Conservation (phyloP, 2,329 filamentous ascomycete genomes). For the Onygenales sp. region DNA sequence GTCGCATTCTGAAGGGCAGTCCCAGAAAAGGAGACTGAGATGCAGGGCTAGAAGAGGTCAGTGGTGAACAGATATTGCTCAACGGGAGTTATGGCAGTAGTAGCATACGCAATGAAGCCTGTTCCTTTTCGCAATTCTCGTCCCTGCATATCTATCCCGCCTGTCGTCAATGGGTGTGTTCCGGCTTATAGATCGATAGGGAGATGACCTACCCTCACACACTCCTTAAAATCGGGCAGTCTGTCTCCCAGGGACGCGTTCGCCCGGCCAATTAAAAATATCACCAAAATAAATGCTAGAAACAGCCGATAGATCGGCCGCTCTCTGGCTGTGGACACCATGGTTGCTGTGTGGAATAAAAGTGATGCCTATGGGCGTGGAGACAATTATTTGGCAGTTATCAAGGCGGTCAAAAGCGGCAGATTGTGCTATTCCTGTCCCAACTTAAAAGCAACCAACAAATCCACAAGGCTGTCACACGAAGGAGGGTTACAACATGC, state of each 20-base stretch:
- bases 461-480: too few species aligned
- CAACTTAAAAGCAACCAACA: background rate
- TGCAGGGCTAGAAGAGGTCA: slow-evolving; percentile 54
- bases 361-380: background rate
- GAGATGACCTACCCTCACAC: slow-evolving; percentile 58
- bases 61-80: slow-evolving; percentile 9
- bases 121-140: slow-evolving; percentile 66
- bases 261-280: slow-evolving; percentile 27
- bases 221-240: slow-evolving; percentile 78
- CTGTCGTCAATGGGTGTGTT: slow-evolving; percentile 12
- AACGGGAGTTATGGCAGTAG: slow-evolving; percentile 4
- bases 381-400: background rate
- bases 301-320: slow-evolving; percentile 11
- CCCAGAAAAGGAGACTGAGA: slow-evolving; percentile 83
- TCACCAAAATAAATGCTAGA: slow-evolving; percentile 24
- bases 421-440: background rate
- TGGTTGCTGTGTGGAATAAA: slow-evolving; percentile 3
- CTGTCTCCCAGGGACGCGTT: slow-evolving; percentile 73
- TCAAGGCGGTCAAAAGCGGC: slow-evolving; percentile 3
- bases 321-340: slow-evolving; percentile 6
- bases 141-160: slow-evolving; percentile 59
- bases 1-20: slow-evolving; percentile 89
- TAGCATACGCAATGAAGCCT: slow-evolving; percentile 62
- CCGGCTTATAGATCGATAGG: background rate
- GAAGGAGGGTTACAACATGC: too few species aligned